phyloP scores from a whole-genome alignment of 345 rosid genomes.

The Melaleuca alternifolia region DNA sequence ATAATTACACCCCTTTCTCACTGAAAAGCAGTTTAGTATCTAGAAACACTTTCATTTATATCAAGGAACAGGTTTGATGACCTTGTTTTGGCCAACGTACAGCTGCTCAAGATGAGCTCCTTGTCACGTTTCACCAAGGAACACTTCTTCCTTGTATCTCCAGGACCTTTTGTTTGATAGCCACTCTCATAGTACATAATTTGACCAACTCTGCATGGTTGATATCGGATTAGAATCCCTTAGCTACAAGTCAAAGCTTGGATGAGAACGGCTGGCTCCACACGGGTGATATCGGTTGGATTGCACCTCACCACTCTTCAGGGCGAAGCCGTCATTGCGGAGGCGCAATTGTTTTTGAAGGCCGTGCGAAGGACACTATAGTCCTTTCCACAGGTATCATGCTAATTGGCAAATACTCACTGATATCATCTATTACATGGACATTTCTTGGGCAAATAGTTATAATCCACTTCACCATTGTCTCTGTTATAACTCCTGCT shows the following conservation, averaged over 20 bases:
- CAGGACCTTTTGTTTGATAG: not conserved
- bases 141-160: not conserved
- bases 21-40: not conserved
- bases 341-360: slow-evolving; percentile 75
- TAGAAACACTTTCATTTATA: not conserved
- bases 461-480: not conserved
- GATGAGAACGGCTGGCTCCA: slow-evolving; percentile 75
- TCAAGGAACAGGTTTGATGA: not conserved
- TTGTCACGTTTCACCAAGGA: not conserved
- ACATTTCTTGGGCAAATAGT: not conserved
- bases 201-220: not conserved
- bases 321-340: slow-evolving; percentile 65
- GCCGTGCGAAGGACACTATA: slow-evolving; percentile 88
- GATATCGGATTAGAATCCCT: slow-evolving; percentile 31
- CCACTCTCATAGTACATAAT: not conserved
- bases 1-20: not conserved
- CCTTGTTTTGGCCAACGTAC: not conserved
- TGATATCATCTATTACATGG: not conserved
- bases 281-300: slow-evolving; percentile 93
- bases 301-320: slow-evolving; percentile 62
- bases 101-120: not conserved
- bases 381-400: slow-evolving; percentile 76
- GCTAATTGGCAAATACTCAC: not conserved
- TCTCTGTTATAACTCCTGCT: not conserved
- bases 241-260: slow-evolving; percentile 55